Base-by-base conservation (phyloP, 2,329 filamentous ascomycete species). In the Trichoderma sp. region DNA sequence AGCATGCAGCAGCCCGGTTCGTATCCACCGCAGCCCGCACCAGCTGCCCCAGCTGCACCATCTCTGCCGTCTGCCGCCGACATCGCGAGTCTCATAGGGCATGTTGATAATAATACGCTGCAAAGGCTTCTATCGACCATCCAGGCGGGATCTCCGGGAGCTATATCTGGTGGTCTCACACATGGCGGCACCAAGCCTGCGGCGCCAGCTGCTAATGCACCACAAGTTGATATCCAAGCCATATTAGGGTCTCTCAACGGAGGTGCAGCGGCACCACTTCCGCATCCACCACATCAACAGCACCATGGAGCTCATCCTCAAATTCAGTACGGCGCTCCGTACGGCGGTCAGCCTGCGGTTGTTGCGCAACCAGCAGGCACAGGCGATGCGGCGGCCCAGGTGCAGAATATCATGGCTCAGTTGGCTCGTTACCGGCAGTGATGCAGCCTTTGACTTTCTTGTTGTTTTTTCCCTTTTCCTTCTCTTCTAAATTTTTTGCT, bases 341-440 rank as follows among this genome's bases (percentile, higher is more conserved):
- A 80, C 59, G 78, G 75, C 61, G 74, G 72, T 4, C 76, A 77
- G 57, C 74, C 71, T 33, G 69, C 74, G 24, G 70, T 72, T 62
- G 72, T 72, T 64, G 75, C 73, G 31, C 72, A 74, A 52, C 66
- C 71, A 70, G 63, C 64, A 27, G 70, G 72, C 27, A 72, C 76
- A 67, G 75, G 76, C 14, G 79, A 81, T 67, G 78, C 82, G 14
- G 81, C 83, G 10, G 82, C 89, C 14, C 84, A 88, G 65, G 84
- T 93, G 73, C 87, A 91, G 76, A 91, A 92, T 74, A 92, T 94
- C 63, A 91, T 94, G 87, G 89, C 90, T 16, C 89, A 92, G 74
- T 81, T 93, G 70, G 87, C 89, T 58, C 88, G 86, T 73, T 91
- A 88, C 75, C 84, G 89, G 72, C 86, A 89, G 76, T 88, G 57